phyloP scores from a whole-genome alignment of 2,329 filamentous ascomycete species.

The Pestalotiopsis sp. region DNA sequence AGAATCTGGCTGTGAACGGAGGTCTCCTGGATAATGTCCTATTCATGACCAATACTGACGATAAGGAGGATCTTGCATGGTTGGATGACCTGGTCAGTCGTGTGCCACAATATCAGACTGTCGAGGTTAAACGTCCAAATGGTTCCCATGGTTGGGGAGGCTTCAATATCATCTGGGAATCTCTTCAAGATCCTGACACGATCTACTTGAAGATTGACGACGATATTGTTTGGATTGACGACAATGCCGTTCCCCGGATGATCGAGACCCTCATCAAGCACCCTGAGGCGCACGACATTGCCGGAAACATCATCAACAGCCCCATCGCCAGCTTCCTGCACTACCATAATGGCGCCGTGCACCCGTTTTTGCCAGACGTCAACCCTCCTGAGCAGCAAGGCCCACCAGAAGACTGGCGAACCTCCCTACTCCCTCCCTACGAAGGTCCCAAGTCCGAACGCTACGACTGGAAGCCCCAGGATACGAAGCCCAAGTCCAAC shows the following conservation, averaged over 20 bases:
- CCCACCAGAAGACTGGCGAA: neutral
- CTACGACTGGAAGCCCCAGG: slow-evolving; percentile 24
- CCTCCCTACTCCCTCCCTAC: slow-evolving; percentile 18
- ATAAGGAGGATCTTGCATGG: slow-evolving; percentile 39
- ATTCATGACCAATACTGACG: slow-evolving; percentile 44
- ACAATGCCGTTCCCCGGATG: slow-evolving; percentile 50
- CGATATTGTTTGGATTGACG: slow-evolving; percentile 40
- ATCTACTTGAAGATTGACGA: slow-evolving; percentile 49
- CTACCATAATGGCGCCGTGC: slow-evolving; percentile 51
- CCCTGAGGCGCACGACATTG: slow-evolving; percentile 51
- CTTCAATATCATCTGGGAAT: slow-evolving; percentile 35
- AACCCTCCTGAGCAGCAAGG: slow-evolving; percentile 20
- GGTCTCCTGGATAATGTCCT: slow-evolving; percentile 47
- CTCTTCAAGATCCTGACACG: slow-evolving; percentile 31
- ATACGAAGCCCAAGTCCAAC: slow-evolving; percentile 26
- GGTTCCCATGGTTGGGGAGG: slow-evolving; percentile 26
- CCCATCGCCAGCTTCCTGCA: slow-evolving; percentile 56
- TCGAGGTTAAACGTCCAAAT: neutral
- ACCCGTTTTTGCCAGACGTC: slow-evolving; percentile 54
- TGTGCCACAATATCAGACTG: slow-evolving; percentile 37
- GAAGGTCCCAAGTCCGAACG: slow-evolving; percentile 23
- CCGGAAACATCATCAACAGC: slow-evolving; percentile 59
- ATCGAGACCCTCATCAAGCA: slow-evolving; percentile 53
- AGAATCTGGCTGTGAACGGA: slow-evolving; percentile 45
- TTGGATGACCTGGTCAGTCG: slow-evolving; percentile 38